A percentile compares a stretch with the other conserved stretches of the same genome.
Conservation (phyloP, 495 filamentous ascomycete genomes). For the Aspergillus bridgeri region DNA sequence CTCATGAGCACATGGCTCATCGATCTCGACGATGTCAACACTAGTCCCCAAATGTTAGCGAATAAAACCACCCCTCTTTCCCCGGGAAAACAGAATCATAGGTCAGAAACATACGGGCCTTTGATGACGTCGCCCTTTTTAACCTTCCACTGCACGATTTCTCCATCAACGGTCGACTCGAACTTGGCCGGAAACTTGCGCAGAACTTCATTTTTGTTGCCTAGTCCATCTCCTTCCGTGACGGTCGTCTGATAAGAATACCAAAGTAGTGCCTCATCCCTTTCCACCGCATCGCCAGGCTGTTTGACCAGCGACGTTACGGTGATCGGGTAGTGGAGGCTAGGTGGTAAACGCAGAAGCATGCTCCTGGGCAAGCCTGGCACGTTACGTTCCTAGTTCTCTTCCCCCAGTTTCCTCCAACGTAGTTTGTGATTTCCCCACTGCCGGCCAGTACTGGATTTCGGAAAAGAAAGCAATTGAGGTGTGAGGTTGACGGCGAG, state of each 20-base stretch:
- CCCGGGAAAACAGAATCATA: not conserved
- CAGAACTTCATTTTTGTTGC: conserved; percentile 62
- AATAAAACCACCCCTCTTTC: not conserved
- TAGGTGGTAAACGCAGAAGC: conserved; percentile 50
- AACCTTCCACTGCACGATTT: conserved; percentile 70
- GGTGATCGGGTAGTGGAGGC: conserved; percentile 90
- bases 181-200: conserved; percentile 72
- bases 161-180: conserved; percentile 78
- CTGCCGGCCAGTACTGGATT: conserved; percentile 13
- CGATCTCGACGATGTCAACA: conserved; percentile 67
- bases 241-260: conserved; percentile 79
- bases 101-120: conserved; percentile 32
- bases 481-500: conserved; percentile 21
- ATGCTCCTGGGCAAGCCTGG: conserved; percentile 28
- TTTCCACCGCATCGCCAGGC: conserved; percentile 68
- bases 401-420: conserved; percentile 7
- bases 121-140: conserved; percentile 66
- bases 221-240: conserved; percentile 68
- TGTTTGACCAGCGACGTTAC: conserved; percentile 80
- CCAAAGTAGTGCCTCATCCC: conserved; percentile 71
- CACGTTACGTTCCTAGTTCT: conserved; percentile 10
- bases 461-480: conserved; percentile 1
- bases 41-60: conserved; percentile 26
- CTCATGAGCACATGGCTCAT: conserved; percentile 88
- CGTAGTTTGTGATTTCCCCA: not conserved